phyloP scores from a whole-genome alignment of 352 stramenopile species.

The Phytophthora brassicae region DNA sequence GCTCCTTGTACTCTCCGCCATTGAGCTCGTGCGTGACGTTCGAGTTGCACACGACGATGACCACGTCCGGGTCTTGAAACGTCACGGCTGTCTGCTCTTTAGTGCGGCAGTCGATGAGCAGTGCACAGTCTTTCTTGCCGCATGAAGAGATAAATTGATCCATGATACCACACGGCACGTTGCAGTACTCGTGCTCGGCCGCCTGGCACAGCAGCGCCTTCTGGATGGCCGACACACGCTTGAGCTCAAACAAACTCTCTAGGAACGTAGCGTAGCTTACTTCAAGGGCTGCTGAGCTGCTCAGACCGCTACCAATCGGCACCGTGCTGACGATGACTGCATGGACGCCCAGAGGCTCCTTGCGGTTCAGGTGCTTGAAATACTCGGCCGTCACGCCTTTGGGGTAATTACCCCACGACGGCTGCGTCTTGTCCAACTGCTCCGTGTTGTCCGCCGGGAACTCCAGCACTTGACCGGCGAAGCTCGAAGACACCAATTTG shows the following conservation, averaged over 20 bases:
- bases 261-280: constrained; percentile 92
- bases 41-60: constrained; percentile 92
- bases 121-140: constrained; percentile 71
- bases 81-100: constrained; percentile 55
- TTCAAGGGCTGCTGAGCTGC: constrained; percentile 92
- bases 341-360: constrained; percentile 66
- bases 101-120: constrained; percentile 95
- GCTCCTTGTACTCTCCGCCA: constrained; percentile 92
- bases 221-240: constrained; percentile 53
- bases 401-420: constrained; percentile 93
- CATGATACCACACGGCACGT: constrained; percentile 96
- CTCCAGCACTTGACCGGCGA: constrained; percentile 45
- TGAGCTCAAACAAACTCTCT: constrained; percentile 78
- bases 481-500: constrained; percentile 61
- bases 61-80: constrained; percentile 48
- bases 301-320: constrained; percentile 92
- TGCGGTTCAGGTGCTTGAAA: constrained; percentile 50
- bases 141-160: constrained; percentile 95
- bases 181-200: constrained; percentile 94
- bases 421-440: constrained; percentile 50
- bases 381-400: constrained; percentile 93
- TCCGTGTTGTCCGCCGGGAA: constrained; percentile 55
- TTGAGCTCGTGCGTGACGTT: constrained; percentile 94
- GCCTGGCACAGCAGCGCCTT: constrained; percentile 92
- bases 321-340: constrained; percentile 90